Percentiles rank a stretch among this genome's conserved stretches.
phyloP scores from a whole-genome alignment of 306 rosid genomes.

The Elaeagnus macrophylla region DNA sequence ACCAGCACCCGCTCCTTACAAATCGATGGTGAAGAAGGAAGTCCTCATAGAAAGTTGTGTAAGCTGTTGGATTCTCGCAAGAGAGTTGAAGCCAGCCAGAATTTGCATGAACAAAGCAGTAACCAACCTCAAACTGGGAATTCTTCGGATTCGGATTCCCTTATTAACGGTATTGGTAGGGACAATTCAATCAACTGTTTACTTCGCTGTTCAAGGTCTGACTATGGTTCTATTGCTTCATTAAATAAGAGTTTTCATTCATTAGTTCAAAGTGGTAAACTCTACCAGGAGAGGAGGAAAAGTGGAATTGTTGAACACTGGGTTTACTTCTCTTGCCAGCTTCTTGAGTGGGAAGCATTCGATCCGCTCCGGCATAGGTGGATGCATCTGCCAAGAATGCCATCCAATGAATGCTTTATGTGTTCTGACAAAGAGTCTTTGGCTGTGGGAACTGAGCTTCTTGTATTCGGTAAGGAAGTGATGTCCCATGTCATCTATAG shows the following conservation, averaged over 20 bases:
- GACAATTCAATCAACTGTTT: conserved; percentile 76
- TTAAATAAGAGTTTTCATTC: conserved; percentile 56
- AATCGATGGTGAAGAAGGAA: conserved; percentile 27
- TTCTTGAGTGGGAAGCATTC: conserved; percentile 86
- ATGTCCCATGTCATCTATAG: conserved; percentile 62
- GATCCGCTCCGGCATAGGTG: conserved; percentile 65
- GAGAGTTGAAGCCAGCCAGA: conserved; percentile 20
- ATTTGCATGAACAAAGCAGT: conserved; percentile 29
- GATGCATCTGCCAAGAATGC: conserved; percentile 89
- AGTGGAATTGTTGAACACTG: conserved; percentile 72
- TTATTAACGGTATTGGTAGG: conserved; percentile 44
- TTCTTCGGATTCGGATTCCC: conserved; percentile 53
- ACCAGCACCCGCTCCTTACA: conserved; percentile 48
- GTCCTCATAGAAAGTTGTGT: conserved; percentile 35
- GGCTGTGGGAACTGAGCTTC: conserved; percentile 94
- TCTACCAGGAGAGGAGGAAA: conserved; percentile 59
- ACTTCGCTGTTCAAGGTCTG: conserved; percentile 81
- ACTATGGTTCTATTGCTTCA: conserved; percentile 63
- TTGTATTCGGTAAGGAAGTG: conserved; percentile 74
- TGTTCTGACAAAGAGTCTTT: conserved; percentile 86
- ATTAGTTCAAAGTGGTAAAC: conserved; percentile 62
- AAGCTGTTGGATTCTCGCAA: conserved; percentile 35
- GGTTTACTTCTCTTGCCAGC: conserved; percentile 77
- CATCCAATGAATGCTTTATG: conserved; percentile 81
- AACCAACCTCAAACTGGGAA: conserved; percentile 28